Base-by-base conservation (phyloP, 2,329 filamentous ascomycete species). In the Tetracladium maxilliforme region DNA sequence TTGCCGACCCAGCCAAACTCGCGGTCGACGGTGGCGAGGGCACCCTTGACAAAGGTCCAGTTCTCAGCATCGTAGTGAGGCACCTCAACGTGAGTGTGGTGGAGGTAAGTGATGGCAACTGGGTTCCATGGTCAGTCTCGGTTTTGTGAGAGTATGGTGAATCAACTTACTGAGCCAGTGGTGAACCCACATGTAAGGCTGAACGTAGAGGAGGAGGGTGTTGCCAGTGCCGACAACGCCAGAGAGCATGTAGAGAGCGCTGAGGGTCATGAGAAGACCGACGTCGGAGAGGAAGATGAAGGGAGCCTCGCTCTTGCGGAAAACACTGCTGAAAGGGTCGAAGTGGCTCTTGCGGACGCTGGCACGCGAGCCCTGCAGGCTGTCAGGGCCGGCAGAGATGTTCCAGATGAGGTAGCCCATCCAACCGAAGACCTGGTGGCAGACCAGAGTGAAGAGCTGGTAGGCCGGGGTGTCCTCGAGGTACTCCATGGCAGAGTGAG, bases 61-160 rank as follows among this genome's bases (percentile, higher is more conserved):
- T 54, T 53, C 11, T 62, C 56, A 21, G 59, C 58, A 14, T 64
- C 58, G 43, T 70, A 75, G 46, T 75, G 64, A 11, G 61, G 61
- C 24, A 72, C 53, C 14, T 47, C 44, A 10, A 38, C 43, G 20
- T 78, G 68, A 28, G 70, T 76, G 58, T 81, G 75, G 49, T 81
- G 75, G 12, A 81, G 70, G 49, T 77, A 81, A 23, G 75, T 81
- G 43, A 81, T 80, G 33, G 72, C 72, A 12, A 81, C 72, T 70
- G 17, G 30, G 14, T 21, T 19, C 9, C 20, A 7, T 23, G 13
- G 35, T 45, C 36, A 45, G 35, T 24, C 19, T 24, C 9, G 26
- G 15, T 15, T 14, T 12, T 23, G 16, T 10, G 11, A 26, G 14
- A 7, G 9, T 13, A 26, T 20, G 13, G 14, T 6, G 14, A 10